Conservation (phyloP, 73 alveolate genomes). For the Stentor coeruleus region DNA sequence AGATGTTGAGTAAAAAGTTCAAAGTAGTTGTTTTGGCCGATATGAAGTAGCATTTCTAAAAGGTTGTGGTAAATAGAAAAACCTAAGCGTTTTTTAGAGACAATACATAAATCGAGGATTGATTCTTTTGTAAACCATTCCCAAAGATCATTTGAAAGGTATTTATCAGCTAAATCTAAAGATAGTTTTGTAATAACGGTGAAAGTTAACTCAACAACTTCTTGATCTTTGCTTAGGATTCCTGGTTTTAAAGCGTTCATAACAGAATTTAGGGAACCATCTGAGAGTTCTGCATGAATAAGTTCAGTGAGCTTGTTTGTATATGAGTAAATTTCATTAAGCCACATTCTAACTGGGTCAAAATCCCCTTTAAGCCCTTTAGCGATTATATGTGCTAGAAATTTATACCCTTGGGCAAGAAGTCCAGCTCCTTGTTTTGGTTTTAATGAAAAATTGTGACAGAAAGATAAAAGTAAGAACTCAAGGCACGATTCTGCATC, state of each 20-base stretch:
- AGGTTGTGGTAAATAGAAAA: conserved; percentile 48
- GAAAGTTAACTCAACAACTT: conserved; percentile 54
- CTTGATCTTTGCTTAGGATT: conserved; percentile 55
- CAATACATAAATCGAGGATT: conserved; percentile 68
- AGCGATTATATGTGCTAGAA: conserved; percentile 69
- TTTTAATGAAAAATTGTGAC: conserved; percentile 46
- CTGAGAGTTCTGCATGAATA: conserved; percentile 32
- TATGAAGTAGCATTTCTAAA: conserved; percentile 31
- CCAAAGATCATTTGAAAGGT: conserved; percentile 54
- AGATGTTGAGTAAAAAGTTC: conserved; percentile 43
- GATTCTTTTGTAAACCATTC: conserved; percentile 79
- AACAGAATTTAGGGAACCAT: conserved; percentile 27
- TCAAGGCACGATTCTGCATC: conserved; percentile 54
- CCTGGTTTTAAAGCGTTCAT: conserved; percentile 64
- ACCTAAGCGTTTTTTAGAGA: conserved; percentile 69
- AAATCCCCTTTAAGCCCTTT: conserved; percentile 87
- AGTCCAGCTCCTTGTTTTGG: conserved; percentile 78
- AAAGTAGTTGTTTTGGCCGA: conserved; percentile 42
- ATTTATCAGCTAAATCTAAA: conserved; percentile 58
- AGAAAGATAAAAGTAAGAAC: conserved; percentile 49
- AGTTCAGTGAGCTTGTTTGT: conserved; percentile 34
- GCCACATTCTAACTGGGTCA: conserved; percentile 66
- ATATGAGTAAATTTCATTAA: conserved; percentile 56
- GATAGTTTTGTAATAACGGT: conserved; percentile 57
- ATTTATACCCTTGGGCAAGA: conserved; percentile 69